Conservation (phyloP, 1,139 yeast genomes). For the Pichia inconspicua region DNA sequence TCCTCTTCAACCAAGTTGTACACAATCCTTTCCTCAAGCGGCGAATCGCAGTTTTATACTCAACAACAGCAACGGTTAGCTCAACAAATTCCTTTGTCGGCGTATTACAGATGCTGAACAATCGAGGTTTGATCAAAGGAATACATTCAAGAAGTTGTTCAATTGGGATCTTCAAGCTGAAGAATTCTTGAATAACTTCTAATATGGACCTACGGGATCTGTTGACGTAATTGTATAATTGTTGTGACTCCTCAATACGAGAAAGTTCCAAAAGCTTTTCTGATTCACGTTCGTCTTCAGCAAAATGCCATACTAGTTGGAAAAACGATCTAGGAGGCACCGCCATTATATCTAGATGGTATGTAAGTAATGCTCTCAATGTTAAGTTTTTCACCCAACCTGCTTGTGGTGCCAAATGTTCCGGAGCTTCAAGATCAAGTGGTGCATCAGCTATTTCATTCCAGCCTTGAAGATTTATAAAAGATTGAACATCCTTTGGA, state of each 20-base stretch:
- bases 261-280: constrained; percentile 74
- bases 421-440: constrained; percentile 17
- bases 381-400: constrained; percentile 54
- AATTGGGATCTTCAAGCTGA: constrained; percentile 63
- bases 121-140: constrained; percentile 72
- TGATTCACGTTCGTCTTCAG: constrained; percentile 58
- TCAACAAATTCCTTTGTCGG: constrained; percentile 42
- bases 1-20: constrained; percentile 60
- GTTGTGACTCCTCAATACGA: constrained; percentile 66
- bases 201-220: constrained; percentile 82
- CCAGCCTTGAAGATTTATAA: constrained; percentile 74
- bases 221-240: constrained; percentile 79
- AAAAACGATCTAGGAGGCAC: constrained; percentile 85
- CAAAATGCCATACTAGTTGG: constrained; percentile 62
- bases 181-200: constrained; percentile 79
- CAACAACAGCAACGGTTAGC: constrained; percentile 75
- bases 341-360: constrained; percentile 74
- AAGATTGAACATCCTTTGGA: constrained; percentile 50
- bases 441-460: constrained; percentile 55
- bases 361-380: constrained; percentile 60
- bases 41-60: constrained; percentile 74
- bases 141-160: constrained; percentile 67
- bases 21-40: constrained; percentile 77
- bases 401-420: constrained; percentile 31
- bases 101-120: constrained; percentile 71